Percentiles rank a stretch among this genome's conserved stretches.
phyloP scores from a whole-genome alignment of 1,284 basidiomycete genomes.

The Pisolithus thermaeus region DNA sequence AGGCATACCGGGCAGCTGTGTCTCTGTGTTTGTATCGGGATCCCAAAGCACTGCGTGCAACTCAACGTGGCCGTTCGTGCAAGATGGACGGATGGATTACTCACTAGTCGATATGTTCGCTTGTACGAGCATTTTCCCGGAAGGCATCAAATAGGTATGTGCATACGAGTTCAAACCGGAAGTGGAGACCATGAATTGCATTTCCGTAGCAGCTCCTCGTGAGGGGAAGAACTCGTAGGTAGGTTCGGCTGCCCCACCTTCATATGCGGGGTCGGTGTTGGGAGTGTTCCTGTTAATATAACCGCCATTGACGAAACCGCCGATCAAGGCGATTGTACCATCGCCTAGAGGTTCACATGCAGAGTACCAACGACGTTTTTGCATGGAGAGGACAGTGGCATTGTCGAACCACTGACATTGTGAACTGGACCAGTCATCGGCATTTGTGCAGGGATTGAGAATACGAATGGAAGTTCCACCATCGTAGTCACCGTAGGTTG shows the following conservation, averaged over 20 bases:
- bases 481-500: conserved; percentile 60
- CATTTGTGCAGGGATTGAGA: conserved; percentile 65
- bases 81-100: conserved; percentile 10
- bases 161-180: conserved; percentile 56
- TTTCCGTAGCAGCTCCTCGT: conserved; percentile 49
- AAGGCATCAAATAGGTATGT: conserved; percentile 52
- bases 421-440: conserved; percentile 42
- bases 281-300: conserved; percentile 85
- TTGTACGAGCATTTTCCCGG: conserved; percentile 46
- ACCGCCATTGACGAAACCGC: conserved; percentile 79
- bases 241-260: conserved; percentile 60
- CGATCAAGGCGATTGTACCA: conserved; percentile 67
- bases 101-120: conserved; percentile 44
- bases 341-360: conserved; percentile 72
- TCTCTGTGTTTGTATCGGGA: conserved; percentile 54
- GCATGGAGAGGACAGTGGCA: conserved; percentile 61
- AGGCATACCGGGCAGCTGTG: conserved; percentile 57
- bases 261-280: conserved; percentile 56
- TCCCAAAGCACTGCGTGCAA: conserved; percentile 55
- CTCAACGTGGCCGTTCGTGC: conserved; percentile 11
- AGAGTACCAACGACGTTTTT: conserved; percentile 82
- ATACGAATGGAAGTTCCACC: conserved; percentile 66
- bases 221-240: conserved; percentile 84
- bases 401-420: conserved; percentile 80
- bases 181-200: conserved; percentile 43